Evolutionary conservation across 805 yeast genomes (phyloP), one percentile per base, ranked within the genome.

Genomic region (Cyberlindnera mycetangii): DNA sequence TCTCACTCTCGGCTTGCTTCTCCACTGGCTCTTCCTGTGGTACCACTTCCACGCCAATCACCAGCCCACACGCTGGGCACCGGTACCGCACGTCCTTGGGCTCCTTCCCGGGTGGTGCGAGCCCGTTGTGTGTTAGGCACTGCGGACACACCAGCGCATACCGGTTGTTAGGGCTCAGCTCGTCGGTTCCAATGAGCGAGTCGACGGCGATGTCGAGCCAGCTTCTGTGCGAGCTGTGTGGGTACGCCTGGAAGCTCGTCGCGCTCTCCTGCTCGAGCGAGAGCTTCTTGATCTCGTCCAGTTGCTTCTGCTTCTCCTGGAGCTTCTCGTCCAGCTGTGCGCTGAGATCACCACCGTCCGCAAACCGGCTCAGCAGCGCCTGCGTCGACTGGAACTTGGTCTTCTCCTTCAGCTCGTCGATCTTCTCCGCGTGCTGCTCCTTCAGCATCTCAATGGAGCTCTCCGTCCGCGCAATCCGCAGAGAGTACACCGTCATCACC

Each of bases 301-400:
- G 44, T 44, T 69, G 64, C 15, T 61, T 57, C 41, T 71, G 66
- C 50, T 73, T 74, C 33, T 54, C 59, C 31, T 56, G 55, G 31
- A 74, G 57, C 51, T 72, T 77, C 31, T 67, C 70, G 35, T 74
- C 75, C 52, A 76, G 62, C 25, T 62, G 54, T 38, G 70, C 66
- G 55, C 68, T 58, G 21, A 70, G 66, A 56, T 76, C 81, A 39
- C 69, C 74, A 14, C 84, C 87, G 31, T 65, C 61, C 9, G 74
- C 67, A 52, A 77, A 89, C 55, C 89, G 72, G 41, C 74, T 76
- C 35, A 90, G 66, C 37, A 90, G 70, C n/a, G 84, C 80, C 62
- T 80, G 81, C 1, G 96, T 86, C 12, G 82, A 74, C 55, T 84
- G 76, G 62, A 79, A 92, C 52, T 86, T 84, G 14, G 96, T 85